Evolutionary conservation across 257 asterid species (phyloP).

Genomic region (Cinchona pubescens): DNA sequence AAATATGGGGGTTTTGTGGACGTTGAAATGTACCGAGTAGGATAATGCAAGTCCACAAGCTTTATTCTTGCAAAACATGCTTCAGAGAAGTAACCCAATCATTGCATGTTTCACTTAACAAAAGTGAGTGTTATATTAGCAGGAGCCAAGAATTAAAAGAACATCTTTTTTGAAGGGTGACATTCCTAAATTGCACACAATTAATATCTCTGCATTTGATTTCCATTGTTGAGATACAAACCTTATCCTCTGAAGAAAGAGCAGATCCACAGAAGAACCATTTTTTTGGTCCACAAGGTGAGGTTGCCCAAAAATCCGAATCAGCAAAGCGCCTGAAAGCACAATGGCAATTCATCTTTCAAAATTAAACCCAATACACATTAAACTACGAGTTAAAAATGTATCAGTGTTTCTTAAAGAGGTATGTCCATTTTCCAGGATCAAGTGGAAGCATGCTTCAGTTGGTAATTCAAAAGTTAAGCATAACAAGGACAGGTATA

Average conservation of each 20-base stretch:
- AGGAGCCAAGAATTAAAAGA: background rate
- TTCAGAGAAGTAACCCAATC: background rate
- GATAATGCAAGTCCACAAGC: background rate
- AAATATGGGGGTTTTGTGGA: background rate
- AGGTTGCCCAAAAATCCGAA: constrained; percentile 39
- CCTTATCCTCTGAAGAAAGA: constrained; percentile 78
- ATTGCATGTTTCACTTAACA: background rate
- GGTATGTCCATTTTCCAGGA: background rate
- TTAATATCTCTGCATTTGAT: background rate
- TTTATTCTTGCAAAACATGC: background rate
- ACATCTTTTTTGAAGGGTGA: background rate
- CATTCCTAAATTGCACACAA: background rate
- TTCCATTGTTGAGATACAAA: constrained; percentile 15
- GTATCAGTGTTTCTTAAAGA: background rate
- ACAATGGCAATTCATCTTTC: constrained; percentile 14
- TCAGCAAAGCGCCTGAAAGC: constrained; percentile 42
- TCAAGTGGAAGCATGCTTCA: background rate
- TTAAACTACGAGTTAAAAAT: background rate
- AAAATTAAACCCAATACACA: background rate
- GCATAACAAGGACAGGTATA: background rate
- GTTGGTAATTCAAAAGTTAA: background rate
- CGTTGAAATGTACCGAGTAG: background rate
- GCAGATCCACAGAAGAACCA: constrained; percentile 88
- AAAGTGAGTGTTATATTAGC: too few species aligned
- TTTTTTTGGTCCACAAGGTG: constrained; percentile 42